Evolutionary conservation across 2,329 filamentous ascomycete species (phyloP), one percentile per base, ranked within the genome.

Genomic region (Macrophomina tecta): DNA sequence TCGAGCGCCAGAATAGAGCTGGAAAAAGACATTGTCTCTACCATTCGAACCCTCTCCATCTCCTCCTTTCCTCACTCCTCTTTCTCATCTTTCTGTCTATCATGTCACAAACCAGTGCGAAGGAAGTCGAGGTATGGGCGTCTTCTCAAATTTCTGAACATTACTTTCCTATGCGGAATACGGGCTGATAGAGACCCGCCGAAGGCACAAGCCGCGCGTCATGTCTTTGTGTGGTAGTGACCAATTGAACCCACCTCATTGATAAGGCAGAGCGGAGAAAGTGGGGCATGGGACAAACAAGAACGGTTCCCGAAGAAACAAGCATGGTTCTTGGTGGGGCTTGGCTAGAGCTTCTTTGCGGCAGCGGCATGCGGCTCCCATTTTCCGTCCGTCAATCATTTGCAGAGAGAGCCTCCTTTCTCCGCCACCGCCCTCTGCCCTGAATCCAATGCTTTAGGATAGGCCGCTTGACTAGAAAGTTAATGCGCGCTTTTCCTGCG

Each of bases 281-380:
- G 56, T 60, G 56, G 56, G 34, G 40, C 38, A 5, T 11, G 2
- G 12, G 49, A 51, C n/a, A 8, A 18, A 51, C 9, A n/a, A 51
- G 23, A 51, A 14, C 3, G 30, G 52, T 40, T 16, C 23, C 45
- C 45, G 30, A 46, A 61, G n/a, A 40, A 60, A 46, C 53, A 58
- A 58, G 53, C 53, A 36, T 45, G 53, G 36, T 4, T 38, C 58
- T 38, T 49, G 45, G 42, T 38, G 58, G 58, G 58, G 58, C 58
- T 62, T 62, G 58, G 58, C 58, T 34, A 62, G 58, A 60, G 58
- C 58, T 62, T 62, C 58, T 49, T 38, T 62, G 58, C 58, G 42
- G 55, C 40, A n/a, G 23, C 18, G 36, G 53, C 5, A 9, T 28
- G 18, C 53, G 23, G 36, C 53, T 45, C 30, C 40, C 56, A 28